A percentile compares a stretch with the other conserved stretches of the same genome.
phyloP scores from a whole-genome alignment of 2,329 filamentous ascomycete genomes.

The Coniochaeta sp. region DNA sequence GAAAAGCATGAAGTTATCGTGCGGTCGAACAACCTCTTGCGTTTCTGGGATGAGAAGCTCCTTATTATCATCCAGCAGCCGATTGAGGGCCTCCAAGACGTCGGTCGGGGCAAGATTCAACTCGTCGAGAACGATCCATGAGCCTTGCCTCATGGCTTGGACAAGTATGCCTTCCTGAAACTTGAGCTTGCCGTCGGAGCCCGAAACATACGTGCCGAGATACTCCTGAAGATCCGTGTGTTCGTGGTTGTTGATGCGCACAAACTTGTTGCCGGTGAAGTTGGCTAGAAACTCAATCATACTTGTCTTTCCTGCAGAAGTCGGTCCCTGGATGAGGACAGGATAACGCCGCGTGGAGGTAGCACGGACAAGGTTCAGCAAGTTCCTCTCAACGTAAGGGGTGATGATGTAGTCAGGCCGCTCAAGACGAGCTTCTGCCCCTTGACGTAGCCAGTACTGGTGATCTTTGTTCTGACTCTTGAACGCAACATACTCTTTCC shows the following conservation, averaged over 20 bases:
- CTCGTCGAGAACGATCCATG: slow-evolving; percentile 98
- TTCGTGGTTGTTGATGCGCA: slow-evolving; percentile 99
- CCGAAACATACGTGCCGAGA: slow-evolving; percentile 87
- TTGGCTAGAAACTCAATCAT: slow-evolving; percentile 99
- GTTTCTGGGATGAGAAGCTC: slow-evolving; percentile 95
- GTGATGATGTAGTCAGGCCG: slow-evolving; percentile 94
- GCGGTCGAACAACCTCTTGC: slow-evolving; percentile 85
- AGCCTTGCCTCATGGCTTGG: slow-evolving; percentile 82
- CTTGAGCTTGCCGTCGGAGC: slow-evolving; percentile 70
- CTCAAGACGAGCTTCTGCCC: slow-evolving; percentile 57
- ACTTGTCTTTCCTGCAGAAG: slow-evolving; percentile 95
- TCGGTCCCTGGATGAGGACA: slow-evolving; percentile 91
- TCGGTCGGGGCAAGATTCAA: slow-evolving; percentile 95
- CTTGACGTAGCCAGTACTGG: slow-evolving; percentile 86
- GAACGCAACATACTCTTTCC: slow-evolving; percentile 72
- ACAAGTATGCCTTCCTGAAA: slow-evolving; percentile 95
- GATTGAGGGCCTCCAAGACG: slow-evolving; percentile 91
- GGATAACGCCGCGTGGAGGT: slow-evolving; percentile 89
- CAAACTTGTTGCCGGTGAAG: slow-evolving; percentile 91
- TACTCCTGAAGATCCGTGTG: slow-evolving; percentile 98
- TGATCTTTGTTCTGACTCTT: slow-evolving; percentile 55
- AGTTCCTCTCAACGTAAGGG: slow-evolving; percentile 86
- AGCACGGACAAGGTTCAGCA: slow-evolving; percentile 89
- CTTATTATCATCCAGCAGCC: slow-evolving; percentile 90
- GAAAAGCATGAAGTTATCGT: slow-evolving; percentile 95